A percentile compares a stretch with the other conserved stretches of the same genome.
These are phyloP conservation scores for Paraphoma sp. DNA, from an alignment of 2,329 filamentous ascomycete genomes.

Conservation along the genomic window DNA sequence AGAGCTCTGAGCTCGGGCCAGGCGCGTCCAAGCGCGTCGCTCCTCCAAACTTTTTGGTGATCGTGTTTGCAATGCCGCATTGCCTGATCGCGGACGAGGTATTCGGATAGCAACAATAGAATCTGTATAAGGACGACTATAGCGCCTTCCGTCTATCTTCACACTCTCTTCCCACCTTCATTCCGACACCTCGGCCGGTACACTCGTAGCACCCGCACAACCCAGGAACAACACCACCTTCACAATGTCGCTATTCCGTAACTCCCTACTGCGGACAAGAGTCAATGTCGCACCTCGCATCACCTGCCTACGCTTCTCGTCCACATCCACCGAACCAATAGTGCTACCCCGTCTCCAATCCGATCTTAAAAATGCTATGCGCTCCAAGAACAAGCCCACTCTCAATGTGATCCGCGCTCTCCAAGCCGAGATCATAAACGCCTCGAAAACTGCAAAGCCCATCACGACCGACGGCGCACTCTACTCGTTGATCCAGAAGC, in stretches of 20 bases:
- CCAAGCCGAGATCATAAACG: constrained; percentile 74
- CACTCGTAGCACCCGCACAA: neutral
- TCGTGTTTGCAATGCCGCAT: neutral
- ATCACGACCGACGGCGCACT: constrained; percentile 74
- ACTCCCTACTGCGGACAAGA: constrained; percentile 20
- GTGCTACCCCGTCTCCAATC: constrained; percentile 53
- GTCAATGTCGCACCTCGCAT: constrained; percentile 17
- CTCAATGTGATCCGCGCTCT: constrained; percentile 73
- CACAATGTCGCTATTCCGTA: constrained; percentile 37
- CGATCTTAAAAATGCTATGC: constrained; percentile 57
- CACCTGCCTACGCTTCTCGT: constrained; percentile 28
- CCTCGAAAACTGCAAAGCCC: constrained; percentile 74
- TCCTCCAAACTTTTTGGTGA: constrained; percentile 15
- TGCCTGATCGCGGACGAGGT: neutral
- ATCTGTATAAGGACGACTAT: too few relatives aligned
- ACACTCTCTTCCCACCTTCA: neutral
- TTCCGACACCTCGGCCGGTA: neutral
- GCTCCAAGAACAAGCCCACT: constrained; percentile 61
- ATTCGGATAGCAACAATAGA: neutral
- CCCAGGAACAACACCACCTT: neutral
- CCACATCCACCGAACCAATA: constrained; percentile 17
- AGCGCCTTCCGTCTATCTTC: too few relatives aligned
- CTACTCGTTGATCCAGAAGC: constrained; percentile 70
- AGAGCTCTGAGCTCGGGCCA: constrained; percentile 24
- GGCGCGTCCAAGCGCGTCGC: constrained; percentile 23